phyloP scores from a whole-genome alignment of 148 eudicot genomes.

The Vaccinium vitisidaea region DNA sequence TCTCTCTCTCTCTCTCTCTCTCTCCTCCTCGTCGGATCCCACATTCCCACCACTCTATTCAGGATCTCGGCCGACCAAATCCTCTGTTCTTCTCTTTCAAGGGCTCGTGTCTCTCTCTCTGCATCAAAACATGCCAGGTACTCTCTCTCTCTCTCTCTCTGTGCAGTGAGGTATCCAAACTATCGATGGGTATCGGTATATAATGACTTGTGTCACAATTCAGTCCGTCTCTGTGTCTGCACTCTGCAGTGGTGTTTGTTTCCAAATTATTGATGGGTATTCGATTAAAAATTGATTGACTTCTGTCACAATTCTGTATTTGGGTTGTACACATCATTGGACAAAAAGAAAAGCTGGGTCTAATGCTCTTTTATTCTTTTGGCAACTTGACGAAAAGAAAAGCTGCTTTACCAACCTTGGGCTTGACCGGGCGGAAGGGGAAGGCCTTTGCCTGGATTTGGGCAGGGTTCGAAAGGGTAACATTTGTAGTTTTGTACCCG shows the following conservation, averaged over 20 bases:
- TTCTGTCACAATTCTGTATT: neutral
- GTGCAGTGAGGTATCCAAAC: no score
- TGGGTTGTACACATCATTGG: neutral
- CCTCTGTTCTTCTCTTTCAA: neutral
- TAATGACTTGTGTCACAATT: no score
- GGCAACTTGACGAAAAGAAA: neutral
- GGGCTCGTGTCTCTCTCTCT: neutral
- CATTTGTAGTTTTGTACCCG: no score
- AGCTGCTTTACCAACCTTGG: no score
- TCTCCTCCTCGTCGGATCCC: no score
- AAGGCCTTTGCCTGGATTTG: no score
- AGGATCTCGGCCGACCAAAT: neutral
- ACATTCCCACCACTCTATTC: no score
- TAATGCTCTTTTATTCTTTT: neutral
- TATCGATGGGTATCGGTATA: no score
- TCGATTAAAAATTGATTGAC: neutral
- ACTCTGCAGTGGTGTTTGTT: neutral
- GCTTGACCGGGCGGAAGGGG: no score
- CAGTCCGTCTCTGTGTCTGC: neutral
- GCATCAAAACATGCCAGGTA: neutral
- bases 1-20: no score
- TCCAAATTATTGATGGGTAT: neutral
- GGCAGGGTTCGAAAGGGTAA: no score
- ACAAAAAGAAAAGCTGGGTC: neutral
- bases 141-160: constrained; percentile 8